Percentiles rank a stretch among this genome's conserved stretches.
These are phyloP conservation scores for Eutypa lata DNA, from an alignment of 2,329 filamentous ascomycete species.

Conservation along the genomic window DNA sequence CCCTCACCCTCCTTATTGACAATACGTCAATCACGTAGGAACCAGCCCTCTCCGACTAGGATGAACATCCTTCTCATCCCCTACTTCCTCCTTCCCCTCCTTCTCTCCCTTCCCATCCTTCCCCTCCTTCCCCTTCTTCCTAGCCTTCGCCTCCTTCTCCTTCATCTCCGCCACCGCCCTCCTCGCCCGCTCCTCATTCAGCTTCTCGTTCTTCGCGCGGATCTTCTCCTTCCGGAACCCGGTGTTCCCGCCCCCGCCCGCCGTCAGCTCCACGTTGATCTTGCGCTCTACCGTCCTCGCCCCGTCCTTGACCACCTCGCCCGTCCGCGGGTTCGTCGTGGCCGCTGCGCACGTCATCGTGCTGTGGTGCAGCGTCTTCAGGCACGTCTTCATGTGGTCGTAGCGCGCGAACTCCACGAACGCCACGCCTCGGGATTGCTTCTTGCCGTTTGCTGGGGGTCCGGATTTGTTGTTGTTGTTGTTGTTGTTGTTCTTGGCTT, in stretches of 20 bases:
- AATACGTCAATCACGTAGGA: not conserved
- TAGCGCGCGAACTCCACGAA: slow-evolving; percentile 88
- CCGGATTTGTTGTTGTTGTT: too few relatives aligned
- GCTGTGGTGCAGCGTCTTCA: slow-evolving; percentile 87
- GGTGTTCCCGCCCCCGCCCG: slow-evolving; percentile 81
- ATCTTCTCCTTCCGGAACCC: slow-evolving; percentile 72
- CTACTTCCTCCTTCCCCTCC: slow-evolving; percentile 15
- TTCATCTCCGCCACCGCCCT: slow-evolving; percentile 43
- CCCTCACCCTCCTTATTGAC: too few relatives aligned
- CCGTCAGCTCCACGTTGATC: slow-evolving; percentile 93
- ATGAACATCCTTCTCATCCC: slow-evolving; percentile 39
- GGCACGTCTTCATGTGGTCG: slow-evolving; percentile 87
- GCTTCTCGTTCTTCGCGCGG: slow-evolving; percentile 78
- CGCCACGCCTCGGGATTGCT: slow-evolving; percentile 66
- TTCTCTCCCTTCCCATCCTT: slow-evolving; percentile 26
- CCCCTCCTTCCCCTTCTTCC: slow-evolving; percentile 22
- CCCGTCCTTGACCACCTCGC: slow-evolving; percentile 35
- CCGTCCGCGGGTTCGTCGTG: not conserved
- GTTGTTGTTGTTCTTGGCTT: slow-evolving; percentile 57
- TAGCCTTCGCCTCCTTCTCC: slow-evolving; percentile 26
- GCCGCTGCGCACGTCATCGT: slow-evolving; percentile 55
- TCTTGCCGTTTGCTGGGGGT: not conserved
- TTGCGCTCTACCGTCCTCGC: slow-evolving; percentile 57
- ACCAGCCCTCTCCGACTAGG: slow-evolving; percentile 45
- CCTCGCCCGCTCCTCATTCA: slow-evolving; percentile 62